phyloP scores from a whole-genome alignment of 2,329 filamentous ascomycete species.

The Sporothrix brunneoviolacea region DNA sequence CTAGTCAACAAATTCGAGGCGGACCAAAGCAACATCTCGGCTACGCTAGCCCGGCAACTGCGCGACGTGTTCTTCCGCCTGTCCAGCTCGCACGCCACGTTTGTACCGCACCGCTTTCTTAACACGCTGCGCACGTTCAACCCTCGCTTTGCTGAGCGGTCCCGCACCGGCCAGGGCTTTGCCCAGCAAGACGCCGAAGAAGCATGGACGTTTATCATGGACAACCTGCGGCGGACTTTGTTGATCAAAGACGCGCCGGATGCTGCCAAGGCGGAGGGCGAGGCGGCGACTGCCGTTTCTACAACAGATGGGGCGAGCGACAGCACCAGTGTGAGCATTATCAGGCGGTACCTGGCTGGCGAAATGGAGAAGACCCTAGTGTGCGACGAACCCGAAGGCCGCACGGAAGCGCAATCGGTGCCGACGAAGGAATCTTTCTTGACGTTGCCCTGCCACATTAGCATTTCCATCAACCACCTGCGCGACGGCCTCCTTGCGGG shows the following conservation, averaged over 20 bases:
- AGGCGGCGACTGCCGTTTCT: too few species aligned
- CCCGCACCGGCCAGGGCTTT: constrained; percentile 74
- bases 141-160: constrained; percentile 88
- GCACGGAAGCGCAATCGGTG: constrained; percentile 65
- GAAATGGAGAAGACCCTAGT: constrained; percentile 70
- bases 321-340: constrained; percentile 49
- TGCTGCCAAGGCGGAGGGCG: constrained; percentile 18
- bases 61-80: constrained; percentile 83
- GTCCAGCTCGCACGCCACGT: constrained; percentile 81
- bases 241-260: constrained; percentile 48
- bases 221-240: constrained; percentile 72
- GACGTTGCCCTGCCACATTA: constrained; percentile 96
- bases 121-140: constrained; percentile 70
- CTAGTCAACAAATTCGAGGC: constrained; percentile 52
- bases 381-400: constrained; percentile 75
- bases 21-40: constrained; percentile 14
- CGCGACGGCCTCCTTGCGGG: constrained; percentile 79
- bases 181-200: constrained; percentile 99
- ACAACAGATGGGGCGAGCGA: constrained; percentile 20
- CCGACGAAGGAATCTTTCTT: constrained; percentile 68
- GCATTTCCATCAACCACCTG: constrained; percentile 77
- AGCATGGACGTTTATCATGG: constrained; percentile 92
- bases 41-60: constrained; percentile 69
- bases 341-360: constrained; percentile 87
- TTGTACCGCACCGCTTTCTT: constrained; percentile 76